Evolutionary conservation across 208 protist genomes (phyloP), one percentile per base, ranked within the genome.

Genomic region (Trypanosomatidae sp.): DNA sequence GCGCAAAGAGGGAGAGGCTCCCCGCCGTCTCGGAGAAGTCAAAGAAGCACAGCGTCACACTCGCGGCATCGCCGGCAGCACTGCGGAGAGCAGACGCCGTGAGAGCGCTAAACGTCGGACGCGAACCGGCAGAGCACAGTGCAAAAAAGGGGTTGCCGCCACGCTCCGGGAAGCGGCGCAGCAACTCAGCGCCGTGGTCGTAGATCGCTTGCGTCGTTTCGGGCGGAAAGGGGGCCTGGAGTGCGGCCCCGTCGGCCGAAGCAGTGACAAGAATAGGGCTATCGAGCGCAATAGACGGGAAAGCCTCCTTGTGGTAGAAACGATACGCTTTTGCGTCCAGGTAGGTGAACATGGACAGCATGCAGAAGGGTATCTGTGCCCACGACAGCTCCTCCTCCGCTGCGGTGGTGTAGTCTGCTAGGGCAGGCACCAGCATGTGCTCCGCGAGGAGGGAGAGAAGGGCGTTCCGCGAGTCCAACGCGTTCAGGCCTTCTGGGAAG

Each of bases 301-400:
- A 97, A 7, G 92, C 92, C 72, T 98, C 95, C 49, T 85, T 87
- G 85, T 99, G 99, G 65, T 94, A 90, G 77, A 98, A 99, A 17
- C 85, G 75, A 84, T 99, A 94, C 43, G 84, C 82, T 81, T 99
- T 99, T 7, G 99, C 85, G 74, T 99, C 97, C 2, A 97, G 83
- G 83, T 91, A 99, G 5, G 96, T 93, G 43, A 95, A 85, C 36
- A 99, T 74, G 15, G 94, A 77, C 39, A 98, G 94, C 62, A 82
- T 66, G 36, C 76, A 49, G 66, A 88, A 89, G 13, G 82, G 81
- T 9, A 86, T 78, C 6, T 62, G 46, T 19, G 73, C 73, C 84
- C 80, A 90, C 6, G 73, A 68, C 46, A 70, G 71, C 39, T 74
- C 74, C 64, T 82, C 68, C 52, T 71, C 77, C 28, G 66, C 56